Conservation (phyloP, 176 grass and related monocot species). For the Canna indica region DNA sequence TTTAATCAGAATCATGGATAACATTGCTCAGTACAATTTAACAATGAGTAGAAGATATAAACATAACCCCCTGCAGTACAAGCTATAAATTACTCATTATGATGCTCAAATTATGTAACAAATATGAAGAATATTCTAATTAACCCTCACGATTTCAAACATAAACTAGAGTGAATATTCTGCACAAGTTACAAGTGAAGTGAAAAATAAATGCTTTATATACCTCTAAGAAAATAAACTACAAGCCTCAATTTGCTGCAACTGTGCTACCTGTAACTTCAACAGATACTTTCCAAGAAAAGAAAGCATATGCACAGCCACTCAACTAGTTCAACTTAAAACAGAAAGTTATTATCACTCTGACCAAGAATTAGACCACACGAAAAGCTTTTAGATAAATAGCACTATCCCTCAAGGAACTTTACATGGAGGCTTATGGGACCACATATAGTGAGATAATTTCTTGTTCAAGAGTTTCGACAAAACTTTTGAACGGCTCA, state of each 20-base stretch:
- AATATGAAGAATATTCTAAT: no score
- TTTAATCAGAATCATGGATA: not conserved
- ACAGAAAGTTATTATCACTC: not conserved
- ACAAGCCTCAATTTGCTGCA: no score
- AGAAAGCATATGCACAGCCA: not conserved
- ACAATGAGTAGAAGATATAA: not conserved
- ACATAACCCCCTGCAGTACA: not conserved
- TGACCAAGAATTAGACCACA: not conserved
- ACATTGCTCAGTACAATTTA: not conserved
- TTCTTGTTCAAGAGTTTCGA: no score
- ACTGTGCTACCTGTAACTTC: no score
- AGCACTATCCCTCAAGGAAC: not conserved
- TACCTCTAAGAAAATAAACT: no score
- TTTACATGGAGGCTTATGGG: no score
- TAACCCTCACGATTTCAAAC: no score
- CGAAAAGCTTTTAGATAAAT: not conserved
- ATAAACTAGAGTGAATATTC: not conserved
- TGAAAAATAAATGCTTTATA: no score
- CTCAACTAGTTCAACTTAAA: not conserved
- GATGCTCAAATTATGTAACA: not conserved
- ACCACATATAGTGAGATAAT: no score
- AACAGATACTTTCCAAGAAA: not conserved
- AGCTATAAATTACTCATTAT: not conserved
- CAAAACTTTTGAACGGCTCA: no score
- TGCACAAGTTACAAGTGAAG: no score